Evolutionary conservation across 257 asterid species (phyloP), one percentile per base, ranked within the genome.

Genomic region (Ehretia macrophylla): DNA sequence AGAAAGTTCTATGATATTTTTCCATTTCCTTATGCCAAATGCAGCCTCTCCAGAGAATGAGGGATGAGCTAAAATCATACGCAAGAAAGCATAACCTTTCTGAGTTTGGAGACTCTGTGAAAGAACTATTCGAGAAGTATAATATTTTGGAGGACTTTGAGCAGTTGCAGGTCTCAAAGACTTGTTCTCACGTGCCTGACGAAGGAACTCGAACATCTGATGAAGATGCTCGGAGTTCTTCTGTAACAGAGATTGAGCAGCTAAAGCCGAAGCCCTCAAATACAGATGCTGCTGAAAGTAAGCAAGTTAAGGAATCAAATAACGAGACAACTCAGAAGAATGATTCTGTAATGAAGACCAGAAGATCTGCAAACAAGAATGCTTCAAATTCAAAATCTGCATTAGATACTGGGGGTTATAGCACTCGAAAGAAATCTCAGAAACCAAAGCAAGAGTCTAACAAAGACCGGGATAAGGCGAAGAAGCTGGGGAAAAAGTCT

Each of bases 41-140:
- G 51, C 81, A 88, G 99, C 97, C 95, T 64, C 72, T 83, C 16
- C 94, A 83, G 63, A 77, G 80, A 63, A 68, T 88, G 74, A 81
- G 79, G 48, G 95, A 86, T 8, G 97, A 88, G 77, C 77, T 92
- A 27, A 88, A 75, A 73, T 68, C 83, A 16, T 92, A 88, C 55
- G 76, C 67, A 51, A 85, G 68, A 1, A 77, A 79, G 10, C 75
- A 88, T 67, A 68, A 69, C 75, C 83, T 85, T 48, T 59, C 82
- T 11, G 84, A 72, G 42, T 77, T 78, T 11, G 86, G 78, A 51
- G 95, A 78, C 56, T 50, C 75, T 11, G 68, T 79, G 72, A 92
- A 83, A 64, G 88, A 81, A 65, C 65, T 92, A 58, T 75, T 79
- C 19, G 86, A 84, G 64, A 64, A 77, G 77, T 92, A 92, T 52